phyloP scores from a whole-genome alignment of 495 filamentous ascomycete species.

The Penicillium paradoxum region DNA sequence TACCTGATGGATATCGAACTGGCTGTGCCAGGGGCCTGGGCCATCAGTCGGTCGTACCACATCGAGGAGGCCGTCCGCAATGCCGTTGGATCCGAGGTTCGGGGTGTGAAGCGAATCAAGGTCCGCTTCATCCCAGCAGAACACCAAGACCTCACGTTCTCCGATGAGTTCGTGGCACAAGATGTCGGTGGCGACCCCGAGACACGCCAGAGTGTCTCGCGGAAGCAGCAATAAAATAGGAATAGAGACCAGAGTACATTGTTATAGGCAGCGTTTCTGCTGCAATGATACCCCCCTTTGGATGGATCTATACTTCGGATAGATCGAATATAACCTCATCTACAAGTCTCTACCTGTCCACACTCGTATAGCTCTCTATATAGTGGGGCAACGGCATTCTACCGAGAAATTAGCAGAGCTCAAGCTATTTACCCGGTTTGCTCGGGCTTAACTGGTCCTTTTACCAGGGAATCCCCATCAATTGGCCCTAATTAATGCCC shows the following conservation, averaged over 20 bases:
- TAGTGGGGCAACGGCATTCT: slow-evolving; percentile 3
- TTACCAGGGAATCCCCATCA: background rate
- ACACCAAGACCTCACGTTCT: slow-evolving; percentile 44
- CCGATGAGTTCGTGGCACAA: slow-evolving; percentile 73
- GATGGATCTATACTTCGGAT: slow-evolving; percentile 14
- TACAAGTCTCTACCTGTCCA: background rate
- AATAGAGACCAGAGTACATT: background rate
- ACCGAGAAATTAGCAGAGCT: slow-evolving; percentile 10
- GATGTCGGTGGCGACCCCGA: slow-evolving; percentile 65
- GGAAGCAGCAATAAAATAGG: slow-evolving; percentile 8
- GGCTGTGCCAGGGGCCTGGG: slow-evolving; percentile 67
- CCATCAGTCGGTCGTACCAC: slow-evolving; percentile 58
- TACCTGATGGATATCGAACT: slow-evolving; percentile 86
- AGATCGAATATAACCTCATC: slow-evolving; percentile 10
- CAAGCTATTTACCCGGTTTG: slow-evolving; percentile 6
- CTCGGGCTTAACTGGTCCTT: slow-evolving; percentile 4
- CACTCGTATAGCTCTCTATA: background rate
- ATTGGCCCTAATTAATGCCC: slow-evolving; percentile 1
- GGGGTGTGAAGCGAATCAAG: slow-evolving; percentile 74
- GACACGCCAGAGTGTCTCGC: slow-evolving; percentile 23
- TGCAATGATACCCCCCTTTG: slow-evolving; percentile 4
- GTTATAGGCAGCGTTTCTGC: background rate
- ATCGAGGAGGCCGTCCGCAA: slow-evolving; percentile 69
- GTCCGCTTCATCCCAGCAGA: slow-evolving; percentile 75
- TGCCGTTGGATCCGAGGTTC: slow-evolving; percentile 64